Evolutionary conservation across 257 asterid species (phyloP), one percentile per base, ranked within the genome.

Genomic region (Solanum boliviense): DNA sequence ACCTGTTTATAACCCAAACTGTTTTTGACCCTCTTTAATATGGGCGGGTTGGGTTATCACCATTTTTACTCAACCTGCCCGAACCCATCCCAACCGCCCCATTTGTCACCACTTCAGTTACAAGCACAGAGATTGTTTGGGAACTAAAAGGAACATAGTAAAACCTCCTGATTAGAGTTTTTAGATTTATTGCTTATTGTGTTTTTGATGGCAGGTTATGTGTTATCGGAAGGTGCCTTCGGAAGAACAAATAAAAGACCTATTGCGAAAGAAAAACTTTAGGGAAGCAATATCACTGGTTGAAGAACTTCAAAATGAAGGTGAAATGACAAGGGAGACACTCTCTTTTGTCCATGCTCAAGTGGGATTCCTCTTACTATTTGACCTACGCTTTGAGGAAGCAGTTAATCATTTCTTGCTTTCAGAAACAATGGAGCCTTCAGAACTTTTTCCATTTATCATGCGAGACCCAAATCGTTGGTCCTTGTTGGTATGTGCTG

Each of bases 391-490:
- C 86, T 96, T 97, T 95, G 94, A 93, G 93, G 96, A 97, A 90
- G 99, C 99, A 88, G 94, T 97, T 44, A 94, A 95, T 91, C 99
- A 97, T 89, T 95, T 97, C 94, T 90, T 97, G 94, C 96, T 92
- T 73, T 92, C 99, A 89, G 98, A 97, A 85, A 92, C 93, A 39
- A 94, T 97, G 99, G 98, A 91, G 92, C 99, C 99, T 90, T 97
- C 98, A 85, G 99, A 96, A 93, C 89, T 97, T 92, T 97, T 97
- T 82, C 99, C 99, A 27, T 96, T 97, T 90, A 96, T 97, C 91
- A 92, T 93, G 96, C 95, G 94, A 71, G 99, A 95, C 91, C 99
- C 99, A 84, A 96, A 96, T 92, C 98, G 97, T 67, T 97, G 99
- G 99, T 94, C 98, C 41, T 92, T 97, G 86, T 92, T 93, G 99